Evolutionary conservation across 768 basidiomycete species (phyloP), one percentile per base, ranked within the genome.

Genomic region (Podaxis mareebaensis): DNA sequence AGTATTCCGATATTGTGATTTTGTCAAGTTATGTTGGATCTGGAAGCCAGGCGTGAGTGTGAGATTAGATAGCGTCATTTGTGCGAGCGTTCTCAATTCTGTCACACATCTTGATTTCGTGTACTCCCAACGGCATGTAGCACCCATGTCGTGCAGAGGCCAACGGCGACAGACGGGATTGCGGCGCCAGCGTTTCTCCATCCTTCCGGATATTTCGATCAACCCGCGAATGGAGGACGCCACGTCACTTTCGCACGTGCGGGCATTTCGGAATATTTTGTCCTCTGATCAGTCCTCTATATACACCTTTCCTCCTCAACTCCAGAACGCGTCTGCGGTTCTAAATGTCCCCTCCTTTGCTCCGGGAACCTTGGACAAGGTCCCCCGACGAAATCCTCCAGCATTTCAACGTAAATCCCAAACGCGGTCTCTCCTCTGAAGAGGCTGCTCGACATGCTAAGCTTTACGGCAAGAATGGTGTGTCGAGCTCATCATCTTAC

Each of bases 381-480:
- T 78, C 87, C 48, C 83, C 90, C 7, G 72, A 85, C 58, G 84
- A 91, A 58, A 81, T 93, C 59, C 80, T 95, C 55, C 85, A 86
- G 65, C 84, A 91, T 75, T 96, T 88, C 74, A 74, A 78, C 36
- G 92, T 93, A 39, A 83, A 92, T 69, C 71, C 81, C 10, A 71
- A 75, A 13, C 75, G 71, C 40, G 95, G 95, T 59, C 81, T 98
- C 51, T 81, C 86, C 28, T 68, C 80, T 8, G 80, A 85, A 49
- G 88, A 91, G 73, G 92, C 85, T 49, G 80, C 83, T 51, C 85
- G 88, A 65, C 90, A 96, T 73, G 85, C 87, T 60, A 82, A 88
- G 66, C 71, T 91, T 28, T 95, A 95, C 71, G 95, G 95, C 67
- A 90, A 84, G 79, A 97, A 97, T 73, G 92, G 93, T 91, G 58